phyloP scores from a whole-genome alignment of 768 basidiomycete genomes.

The Lentinula detonsa region DNA sequence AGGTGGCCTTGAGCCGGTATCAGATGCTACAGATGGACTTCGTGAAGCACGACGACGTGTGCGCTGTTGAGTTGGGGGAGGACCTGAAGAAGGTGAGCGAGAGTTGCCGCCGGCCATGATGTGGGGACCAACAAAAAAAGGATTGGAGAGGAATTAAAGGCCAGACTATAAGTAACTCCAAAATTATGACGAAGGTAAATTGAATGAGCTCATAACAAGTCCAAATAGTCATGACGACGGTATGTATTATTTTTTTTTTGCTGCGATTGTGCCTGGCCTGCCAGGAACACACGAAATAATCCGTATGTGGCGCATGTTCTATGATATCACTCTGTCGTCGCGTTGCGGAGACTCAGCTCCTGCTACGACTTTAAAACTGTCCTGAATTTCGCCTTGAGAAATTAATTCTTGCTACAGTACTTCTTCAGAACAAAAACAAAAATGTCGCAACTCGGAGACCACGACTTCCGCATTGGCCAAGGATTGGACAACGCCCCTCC shows the following conservation, averaged over 20 bases:
- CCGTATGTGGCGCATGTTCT: background rate
- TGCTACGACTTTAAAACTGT: background rate
- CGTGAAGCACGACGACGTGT: background rate
- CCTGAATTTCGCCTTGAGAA: background rate
- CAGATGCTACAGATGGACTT: background rate
- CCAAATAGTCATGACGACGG: background rate
- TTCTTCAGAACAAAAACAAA: background rate
- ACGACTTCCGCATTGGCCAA: background rate
- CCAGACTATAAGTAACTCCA: background rate
- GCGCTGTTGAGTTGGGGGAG: background rate
- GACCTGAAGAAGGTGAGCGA: background rate
- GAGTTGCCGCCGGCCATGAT: background rate
- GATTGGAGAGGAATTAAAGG: background rate
- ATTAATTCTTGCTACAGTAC: background rate
- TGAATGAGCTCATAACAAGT: background rate
- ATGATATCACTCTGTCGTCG: background rate
- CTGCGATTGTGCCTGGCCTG: background rate
- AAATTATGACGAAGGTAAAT: background rate
- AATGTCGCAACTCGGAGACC: background rate
- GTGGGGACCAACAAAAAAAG: background rate
- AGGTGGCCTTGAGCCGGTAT: background rate
- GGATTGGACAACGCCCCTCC: background rate
- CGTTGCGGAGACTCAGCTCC: background rate
- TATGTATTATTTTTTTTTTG: no score
- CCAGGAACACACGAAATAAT: background rate